Base-by-base conservation (phyloP, 1,139 yeast species). In the Candida sp. region DNA sequence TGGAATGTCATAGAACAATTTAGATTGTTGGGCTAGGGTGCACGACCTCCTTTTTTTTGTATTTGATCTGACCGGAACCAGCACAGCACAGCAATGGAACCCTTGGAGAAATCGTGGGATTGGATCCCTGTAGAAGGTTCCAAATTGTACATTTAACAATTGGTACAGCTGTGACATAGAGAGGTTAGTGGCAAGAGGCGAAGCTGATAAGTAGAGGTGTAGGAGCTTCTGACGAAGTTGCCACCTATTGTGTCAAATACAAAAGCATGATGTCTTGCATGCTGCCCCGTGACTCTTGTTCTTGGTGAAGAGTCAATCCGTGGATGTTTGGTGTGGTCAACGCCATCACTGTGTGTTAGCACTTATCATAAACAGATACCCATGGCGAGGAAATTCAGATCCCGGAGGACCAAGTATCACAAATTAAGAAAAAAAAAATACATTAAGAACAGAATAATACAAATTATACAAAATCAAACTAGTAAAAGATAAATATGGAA, bases 1-100 rank as follows among this genome's bases (percentile, higher is more conserved):
- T 46, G 48, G 48, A 41, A 41, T 31, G 12, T 30, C 17, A 35
- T 47, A 42, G 49, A 46, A 54, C 48, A 52, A 58, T 42, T 44
- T 22, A 11, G 25, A 11, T 8, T n/a, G 7, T 7, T 34, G 3
- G 23, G 9, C 23, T 2, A 7, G 3, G 22, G 32, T 17, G 34
- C 44, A 42, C 44, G 44, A 42, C 44, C 12, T 38, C 3, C 8
- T 9, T 38, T 26, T 26, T 27, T 39, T 39, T 25, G 22, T n/a
- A n/a, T n/a, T n/a, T 5, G 27, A 7, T 37, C 40, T 28, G 40
- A 37, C 27, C 40, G 30, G 40, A 23, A 23, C n/a, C n/a, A n/a
- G n/a, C n/a, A n/a, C 35, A 17, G 12, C 11, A 32, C 11, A 32
- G 11, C 3, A 30, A 30, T 30, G 32, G 7, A 11, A 17, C 9